Evolutionary conservation across 495 filamentous ascomycete genomes (phyloP), one percentile per base, ranked within the genome.

Genomic region (Daldinia childiae): DNA sequence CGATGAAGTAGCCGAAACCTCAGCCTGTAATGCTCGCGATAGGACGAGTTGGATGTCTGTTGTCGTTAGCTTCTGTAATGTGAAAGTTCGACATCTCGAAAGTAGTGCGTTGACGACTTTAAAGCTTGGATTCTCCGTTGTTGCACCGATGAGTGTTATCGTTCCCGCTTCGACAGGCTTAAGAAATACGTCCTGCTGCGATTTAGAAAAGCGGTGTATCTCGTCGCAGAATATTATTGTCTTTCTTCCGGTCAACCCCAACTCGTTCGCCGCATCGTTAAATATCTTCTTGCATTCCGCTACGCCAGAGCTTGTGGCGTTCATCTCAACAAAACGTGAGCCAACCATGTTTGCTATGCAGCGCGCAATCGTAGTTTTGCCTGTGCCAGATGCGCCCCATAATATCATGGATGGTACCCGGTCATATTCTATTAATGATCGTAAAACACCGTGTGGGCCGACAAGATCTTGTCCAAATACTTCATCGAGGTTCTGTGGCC

Each of bases 201-300:
- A 83, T 77, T 97, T 98, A 55, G 88, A 92, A 82, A 98, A 98
- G 4, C 95, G 88, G 78, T 98, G 95, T 60, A 98, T 97, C 80
- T 98, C 95, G 79, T 98, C 95, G 82, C 95, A 98, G 80, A 98
- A 99, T 68, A 99, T 89, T 71, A 99, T 97, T 4, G 95, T 98
- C 80, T 93, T 94, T 34, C 93, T 85, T 9, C 94, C 94, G 0
- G 92, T 96, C 34, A 99, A 79, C 5, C 83, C 80, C 51, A 96
- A 80, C 78, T 99, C 95, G 74, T 88, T 93, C 69, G 87, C 89
- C 4, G 95, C 93, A 73, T 98, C 94, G 57, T 80, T 79, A 70
- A 98, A 98, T 38, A 97, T 87, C 86, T 96, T 97, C 82, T 98
- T 99, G 85, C 81, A 93, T 75, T 98, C 95, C 15, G 87, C 93